Evolutionary conservation across 2,329 filamentous ascomycete genomes (phyloP).

Genomic region (Plectosphaerella sp.): DNA sequence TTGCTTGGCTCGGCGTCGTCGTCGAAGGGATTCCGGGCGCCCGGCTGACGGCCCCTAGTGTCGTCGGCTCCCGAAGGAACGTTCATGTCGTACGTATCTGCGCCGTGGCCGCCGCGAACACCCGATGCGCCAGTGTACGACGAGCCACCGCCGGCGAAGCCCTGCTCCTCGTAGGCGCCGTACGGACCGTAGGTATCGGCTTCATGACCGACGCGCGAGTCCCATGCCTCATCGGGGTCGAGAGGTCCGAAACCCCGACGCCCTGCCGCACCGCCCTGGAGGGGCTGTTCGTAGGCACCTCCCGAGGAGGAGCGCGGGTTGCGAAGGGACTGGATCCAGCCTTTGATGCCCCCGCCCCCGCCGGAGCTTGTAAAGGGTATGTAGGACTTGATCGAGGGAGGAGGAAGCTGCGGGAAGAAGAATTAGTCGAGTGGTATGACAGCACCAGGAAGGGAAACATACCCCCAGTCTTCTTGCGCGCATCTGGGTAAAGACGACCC

Average conservation of each 20-base stretch:
- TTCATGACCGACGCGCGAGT: conserved; percentile 71
- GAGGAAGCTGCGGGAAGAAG: conserved; percentile 51
- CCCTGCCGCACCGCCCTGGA: conserved; percentile 30
- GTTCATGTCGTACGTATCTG: conserved; percentile 45
- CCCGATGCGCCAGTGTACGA: conserved; percentile 26
- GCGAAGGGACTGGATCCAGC: conserved; percentile 65
- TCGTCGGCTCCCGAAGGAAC: conserved; percentile 22
- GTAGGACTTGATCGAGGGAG: conserved; percentile 62
- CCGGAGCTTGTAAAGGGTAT: conserved; percentile 57
- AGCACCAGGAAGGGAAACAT: conserved; percentile 23
- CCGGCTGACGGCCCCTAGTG: conserved; percentile 36
- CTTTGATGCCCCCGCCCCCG: conserved; percentile 52
- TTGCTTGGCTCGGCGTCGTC: conserved; percentile 62
- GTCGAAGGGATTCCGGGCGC: conserved; percentile 62
- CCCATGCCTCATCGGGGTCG: conserved; percentile 85
- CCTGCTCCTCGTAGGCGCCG: conserved; percentile 73
- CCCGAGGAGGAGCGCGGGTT: conserved; percentile 61
- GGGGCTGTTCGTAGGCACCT: conserved; percentile 65
- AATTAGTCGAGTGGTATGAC: conserved; percentile 1
- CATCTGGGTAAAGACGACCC: conserved; percentile 67
- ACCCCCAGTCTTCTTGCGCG: conserved; percentile 69
- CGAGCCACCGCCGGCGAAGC: conserved; percentile 50
- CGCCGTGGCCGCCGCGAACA: conserved; percentile 22
- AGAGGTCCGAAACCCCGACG: conserved; percentile 61
- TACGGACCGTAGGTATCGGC: conserved; percentile 57